A percentile compares a stretch with the other conserved stretches of the same genome.
Evolutionary conservation across 257 asterid genomes (phyloP).

Genomic region (Penstemon newberryi): DNA sequence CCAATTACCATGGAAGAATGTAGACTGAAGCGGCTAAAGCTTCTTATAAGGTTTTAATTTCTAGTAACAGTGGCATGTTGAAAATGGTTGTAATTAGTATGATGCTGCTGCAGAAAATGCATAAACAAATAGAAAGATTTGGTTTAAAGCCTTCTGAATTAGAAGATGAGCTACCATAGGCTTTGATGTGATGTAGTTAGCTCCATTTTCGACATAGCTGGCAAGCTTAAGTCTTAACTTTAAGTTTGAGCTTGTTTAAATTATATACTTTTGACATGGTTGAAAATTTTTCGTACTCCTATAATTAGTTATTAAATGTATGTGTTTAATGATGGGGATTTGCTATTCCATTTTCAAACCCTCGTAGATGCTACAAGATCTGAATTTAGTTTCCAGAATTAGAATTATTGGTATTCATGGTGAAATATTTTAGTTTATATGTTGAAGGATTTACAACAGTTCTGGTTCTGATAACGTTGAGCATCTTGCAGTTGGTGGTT

Average conservation of each 20-base stretch:
- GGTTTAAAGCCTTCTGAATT: background rate
- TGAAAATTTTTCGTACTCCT: background rate
- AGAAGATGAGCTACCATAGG: background rate
- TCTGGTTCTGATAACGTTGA: conserved; percentile 15
- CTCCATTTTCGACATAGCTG: background rate
- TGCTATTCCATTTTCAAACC: background rate
- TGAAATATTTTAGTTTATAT: background rate
- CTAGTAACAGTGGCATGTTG: background rate
- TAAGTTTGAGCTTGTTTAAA: background rate
- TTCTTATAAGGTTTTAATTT: background rate
- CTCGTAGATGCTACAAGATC: background rate
- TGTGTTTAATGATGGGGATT: background rate
- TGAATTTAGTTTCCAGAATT: background rate
- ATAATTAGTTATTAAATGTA: background rate
- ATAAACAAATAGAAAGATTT: background rate
- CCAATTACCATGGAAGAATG: background rate
- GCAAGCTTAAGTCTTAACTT: background rate
- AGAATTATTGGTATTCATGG: background rate
- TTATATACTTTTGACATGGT: background rate
- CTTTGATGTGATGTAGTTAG: background rate
- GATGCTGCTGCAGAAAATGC: background rate
- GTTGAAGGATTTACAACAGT: too few species aligned
- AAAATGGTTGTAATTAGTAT: background rate
- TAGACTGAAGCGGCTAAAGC: background rate
- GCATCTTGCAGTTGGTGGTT: conserved; percentile 69